Conservation (phyloP, 371 early-diverging fungal species). For the Nematocida minor region DNA sequence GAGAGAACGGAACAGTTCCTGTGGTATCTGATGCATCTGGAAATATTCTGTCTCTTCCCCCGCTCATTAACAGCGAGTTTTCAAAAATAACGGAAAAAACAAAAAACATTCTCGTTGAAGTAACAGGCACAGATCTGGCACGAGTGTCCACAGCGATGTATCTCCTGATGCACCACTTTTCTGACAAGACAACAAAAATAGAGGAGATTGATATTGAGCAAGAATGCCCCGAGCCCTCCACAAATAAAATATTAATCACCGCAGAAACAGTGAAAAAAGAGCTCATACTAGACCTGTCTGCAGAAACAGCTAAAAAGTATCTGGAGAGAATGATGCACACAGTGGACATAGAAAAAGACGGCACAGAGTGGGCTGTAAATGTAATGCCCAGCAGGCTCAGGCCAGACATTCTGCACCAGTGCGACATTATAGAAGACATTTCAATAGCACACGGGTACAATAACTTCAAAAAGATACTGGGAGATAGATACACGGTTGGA, state of each 20-base stretch:
- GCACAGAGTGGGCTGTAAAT: constrained; percentile 68
- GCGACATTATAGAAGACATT: constrained; percentile 96
- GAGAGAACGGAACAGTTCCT: constrained; percentile 74
- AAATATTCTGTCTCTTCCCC: constrained; percentile 87
- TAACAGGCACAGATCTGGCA: constrained; percentile 83
- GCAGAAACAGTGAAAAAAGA: constrained; percentile 69
- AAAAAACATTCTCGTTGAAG: constrained; percentile 93
- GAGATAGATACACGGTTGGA: constrained; percentile 75
- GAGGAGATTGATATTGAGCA: constrained; percentile 58
- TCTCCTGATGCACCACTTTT: constrained; percentile 57
- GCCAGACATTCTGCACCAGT: constrained; percentile 87
- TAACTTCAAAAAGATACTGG: constrained; percentile 75
- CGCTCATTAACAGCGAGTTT: constrained; percentile 94
- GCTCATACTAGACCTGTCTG: constrained; percentile 40
- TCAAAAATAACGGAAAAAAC: constrained; percentile 89
- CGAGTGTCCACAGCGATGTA: constrained; percentile 59
- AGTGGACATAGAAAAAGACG: constrained; percentile 42
- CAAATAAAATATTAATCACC: constrained; percentile 66
- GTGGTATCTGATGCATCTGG: constrained; percentile 78
- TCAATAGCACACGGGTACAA: constrained; percentile 97
- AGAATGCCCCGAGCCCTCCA: not conserved
- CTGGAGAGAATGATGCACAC: constrained; percentile 64
- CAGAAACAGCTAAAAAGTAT: constrained; percentile 14
- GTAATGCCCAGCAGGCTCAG: constrained; percentile 83
- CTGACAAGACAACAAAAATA: constrained; percentile 70